A percentile compares a stretch with the other conserved stretches of the same genome.
These are phyloP conservation scores for Biscogniauxia mediterranea DNA, from an alignment of 2,329 filamentous ascomycete genomes.

Conservation along the genomic window DNA sequence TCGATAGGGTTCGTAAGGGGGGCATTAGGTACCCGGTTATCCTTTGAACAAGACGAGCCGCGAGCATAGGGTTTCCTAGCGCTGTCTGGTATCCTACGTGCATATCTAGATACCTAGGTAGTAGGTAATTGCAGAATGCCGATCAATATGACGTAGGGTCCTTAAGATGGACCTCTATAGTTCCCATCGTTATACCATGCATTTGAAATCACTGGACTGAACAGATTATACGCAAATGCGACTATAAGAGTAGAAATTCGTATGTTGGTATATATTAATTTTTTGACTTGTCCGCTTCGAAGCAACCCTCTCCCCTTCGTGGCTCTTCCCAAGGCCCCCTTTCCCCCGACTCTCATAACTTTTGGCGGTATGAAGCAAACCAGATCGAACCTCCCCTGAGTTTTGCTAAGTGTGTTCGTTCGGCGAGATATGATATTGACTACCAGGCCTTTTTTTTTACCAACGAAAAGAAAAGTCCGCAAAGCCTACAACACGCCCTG, in stretches of 20 bases:
- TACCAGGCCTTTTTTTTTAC: conserved; percentile 1
- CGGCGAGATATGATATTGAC: not conserved
- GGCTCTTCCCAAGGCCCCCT: no score
- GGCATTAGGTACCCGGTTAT: no score
- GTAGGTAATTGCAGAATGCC: not conserved
- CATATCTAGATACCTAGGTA: no score
- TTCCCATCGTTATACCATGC: no score
- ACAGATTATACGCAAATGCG: not conserved
- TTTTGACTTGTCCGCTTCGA: conserved; percentile 3
- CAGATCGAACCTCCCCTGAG: not conserved
- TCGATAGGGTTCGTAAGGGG: no score
- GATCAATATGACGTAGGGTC: not conserved
- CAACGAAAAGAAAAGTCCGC: conserved; percentile 17
- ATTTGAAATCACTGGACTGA: not conserved
- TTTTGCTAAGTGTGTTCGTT: not conserved
- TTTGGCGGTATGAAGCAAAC: not conserved
- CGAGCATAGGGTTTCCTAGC: no score
- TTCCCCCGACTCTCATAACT: not conserved
- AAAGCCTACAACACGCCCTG: conserved; percentile 7
- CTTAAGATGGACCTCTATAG: not conserved
- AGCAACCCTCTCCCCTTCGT: not conserved
- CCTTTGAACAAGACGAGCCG: no score
- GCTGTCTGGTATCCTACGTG: no score
- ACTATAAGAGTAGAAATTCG: conserved; percentile 1
- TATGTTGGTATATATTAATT: conserved; percentile 21